A percentile compares a stretch with the other conserved stretches of the same genome.
phyloP scores from a whole-genome alignment of 139 green algal species.

The Chlamydomonas applanata region DNA sequence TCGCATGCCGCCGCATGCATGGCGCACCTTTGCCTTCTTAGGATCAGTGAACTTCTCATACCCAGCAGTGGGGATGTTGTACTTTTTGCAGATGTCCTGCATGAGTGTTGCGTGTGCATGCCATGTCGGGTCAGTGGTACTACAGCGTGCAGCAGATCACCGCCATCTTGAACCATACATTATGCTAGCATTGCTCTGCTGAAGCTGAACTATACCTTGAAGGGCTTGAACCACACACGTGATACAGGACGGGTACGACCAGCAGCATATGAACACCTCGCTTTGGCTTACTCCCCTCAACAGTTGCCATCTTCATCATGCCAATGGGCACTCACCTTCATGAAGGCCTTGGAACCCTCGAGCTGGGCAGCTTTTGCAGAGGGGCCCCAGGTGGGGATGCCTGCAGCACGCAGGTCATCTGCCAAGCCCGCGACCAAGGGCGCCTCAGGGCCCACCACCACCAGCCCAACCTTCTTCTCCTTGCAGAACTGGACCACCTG shows the following conservation, averaged over 20 bases:
- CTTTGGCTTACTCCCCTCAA: neutral
- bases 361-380: constrained; percentile 79
- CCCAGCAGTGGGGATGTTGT: constrained; percentile 90
- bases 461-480: constrained; percentile 69
- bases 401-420: constrained; percentile 63
- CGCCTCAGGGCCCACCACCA: constrained; percentile 89
- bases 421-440: constrained; percentile 92
- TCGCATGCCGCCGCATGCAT: neutral
- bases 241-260: no score
- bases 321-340: constrained; percentile 83
- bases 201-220: no score
- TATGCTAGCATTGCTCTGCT: no score
- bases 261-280: neutral
- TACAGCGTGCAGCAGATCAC: no score
- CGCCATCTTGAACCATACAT: no score
- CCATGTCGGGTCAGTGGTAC: no score
- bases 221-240: no score
- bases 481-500: constrained; percentile 80
- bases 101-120: no score
- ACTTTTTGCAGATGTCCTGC: constrained; percentile 81
- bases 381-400: constrained; percentile 88
- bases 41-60: constrained; percentile 82
- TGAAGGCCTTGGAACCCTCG: constrained; percentile 95
- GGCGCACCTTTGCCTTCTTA: constrained; percentile 36
- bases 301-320: neutral